Base-by-base conservation (phyloP, 140 eudicot species). In the Senecio squalidus region DNA sequence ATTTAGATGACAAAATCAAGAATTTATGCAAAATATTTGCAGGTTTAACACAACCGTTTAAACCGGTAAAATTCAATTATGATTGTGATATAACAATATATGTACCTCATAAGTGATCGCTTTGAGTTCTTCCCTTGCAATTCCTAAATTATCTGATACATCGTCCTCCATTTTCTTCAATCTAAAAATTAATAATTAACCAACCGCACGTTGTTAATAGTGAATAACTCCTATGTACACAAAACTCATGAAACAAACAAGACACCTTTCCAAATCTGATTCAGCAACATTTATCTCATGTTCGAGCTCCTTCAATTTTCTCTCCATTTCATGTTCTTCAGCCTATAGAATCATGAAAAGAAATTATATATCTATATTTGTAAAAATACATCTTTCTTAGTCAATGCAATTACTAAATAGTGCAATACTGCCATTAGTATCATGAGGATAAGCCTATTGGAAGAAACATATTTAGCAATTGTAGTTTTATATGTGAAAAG, bases 281-380 rank as follows among this genome's bases (percentile, higher is more conserved):
- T 79, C 73, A 51, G 85, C 92, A 62, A 54, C 77, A 48, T 79
- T 62, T 51, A 91, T 70, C 64, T 86, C 88, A 59, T 63, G 75
- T 66, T 84, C 75, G 34, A 91, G 91, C 53, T 44, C 84, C 84
- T 62, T 80, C 40, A 91, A 30, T 39, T 65, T 86, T 60, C 63
- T 83, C 75, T 74, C 83, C 83, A 90, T 74, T 79, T 86, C 94
- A 66, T 34, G 65, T 55, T 83, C 94, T 86, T 90, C 97, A 16
- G 90, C 95, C 97, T 90, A 71, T 48, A 67, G 33, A 62, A 58
- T 61, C 46, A 39, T 52, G 24, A 67, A 62, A 33, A 14, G 28
- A 49, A 34, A 68, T 31, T 15, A 43, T 22, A 30, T 18, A 23
- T 15, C 56, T 29, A 28, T 3, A 27, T 30, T 31, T 0, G 22